Percentiles rank a stretch among this genome's conserved stretches.
Evolutionary conservation across 177 flowering plant genomes (phyloP).

Genomic region (Telopea speciosissima): DNA sequence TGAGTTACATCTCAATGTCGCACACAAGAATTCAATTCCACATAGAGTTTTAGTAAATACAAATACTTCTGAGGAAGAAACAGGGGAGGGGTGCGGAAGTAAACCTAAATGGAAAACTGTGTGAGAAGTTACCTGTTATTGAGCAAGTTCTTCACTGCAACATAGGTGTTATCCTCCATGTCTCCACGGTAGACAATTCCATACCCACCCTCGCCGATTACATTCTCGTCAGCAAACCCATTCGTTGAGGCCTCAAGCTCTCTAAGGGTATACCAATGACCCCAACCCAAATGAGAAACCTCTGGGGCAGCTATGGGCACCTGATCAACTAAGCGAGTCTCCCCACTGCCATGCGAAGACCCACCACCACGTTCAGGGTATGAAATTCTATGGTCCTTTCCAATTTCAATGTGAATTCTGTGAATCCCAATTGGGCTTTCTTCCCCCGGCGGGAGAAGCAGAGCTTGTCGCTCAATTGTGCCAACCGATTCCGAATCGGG

Average conservation of each 20-base stretch:
- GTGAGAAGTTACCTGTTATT: conserved; percentile 58
- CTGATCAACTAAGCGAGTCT: conserved; percentile 33
- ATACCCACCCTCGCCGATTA: conserved; percentile 94
- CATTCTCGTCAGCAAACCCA: conserved; percentile 63
- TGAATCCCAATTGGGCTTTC: conserved; percentile 35
- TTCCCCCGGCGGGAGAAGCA: conserved; percentile 36
- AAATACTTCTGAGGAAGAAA: not conserved
- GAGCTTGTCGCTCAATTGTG: conserved; percentile 28
- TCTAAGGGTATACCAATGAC: conserved; percentile 87
- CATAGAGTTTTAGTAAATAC: not conserved
- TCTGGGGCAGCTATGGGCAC: conserved; percentile 47
- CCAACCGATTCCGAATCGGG: conserved; percentile 32
- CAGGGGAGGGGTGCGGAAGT: too few species aligned
- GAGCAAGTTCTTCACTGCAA: conserved; percentile 90
- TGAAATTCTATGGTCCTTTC: conserved; percentile 50
- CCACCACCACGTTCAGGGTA: conserved; percentile 40
- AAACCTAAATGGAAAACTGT: not conserved
- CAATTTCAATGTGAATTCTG: conserved; percentile 58
- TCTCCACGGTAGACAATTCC: conserved; percentile 81
- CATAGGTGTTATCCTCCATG: conserved; percentile 38
- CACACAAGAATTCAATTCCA: not conserved
- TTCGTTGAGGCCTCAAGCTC: conserved; percentile 74
- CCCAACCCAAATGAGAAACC: conserved; percentile 97
- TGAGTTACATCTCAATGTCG: not conserved
- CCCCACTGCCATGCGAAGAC: conserved; percentile 44